Conservation (phyloP, 805 yeast species). For the Wickerhamiella domercqiae region DNA sequence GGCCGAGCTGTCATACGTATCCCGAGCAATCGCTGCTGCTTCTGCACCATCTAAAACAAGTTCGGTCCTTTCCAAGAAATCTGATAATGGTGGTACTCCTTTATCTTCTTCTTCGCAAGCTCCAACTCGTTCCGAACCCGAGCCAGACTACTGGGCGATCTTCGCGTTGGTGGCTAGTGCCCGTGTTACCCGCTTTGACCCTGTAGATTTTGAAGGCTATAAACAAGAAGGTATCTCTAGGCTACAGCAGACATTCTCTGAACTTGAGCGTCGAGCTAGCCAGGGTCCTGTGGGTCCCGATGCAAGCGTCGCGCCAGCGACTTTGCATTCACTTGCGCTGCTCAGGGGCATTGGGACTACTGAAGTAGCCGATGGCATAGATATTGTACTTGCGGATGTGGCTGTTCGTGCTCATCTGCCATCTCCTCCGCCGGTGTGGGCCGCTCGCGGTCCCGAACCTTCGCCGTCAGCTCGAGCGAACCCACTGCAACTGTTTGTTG, state of each 20-base stretch:
- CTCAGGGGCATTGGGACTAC: slow-evolving; percentile 16
- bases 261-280: slow-evolving; percentile 3
- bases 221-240: slow-evolving; percentile 21
- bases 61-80: too few species aligned
- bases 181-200: slow-evolving; percentile 2
- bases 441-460: slow-evolving; percentile 28
- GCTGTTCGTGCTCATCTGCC: slow-evolving; percentile 58
- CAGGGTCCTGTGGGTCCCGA: not conserved
- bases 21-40: not conserved
- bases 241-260: slow-evolving; percentile 27
- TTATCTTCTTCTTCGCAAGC: slow-evolving; percentile 1
- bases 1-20: slow-evolving; percentile 5
- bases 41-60: not conserved
- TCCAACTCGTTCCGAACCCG: not conserved
- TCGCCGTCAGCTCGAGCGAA: slow-evolving; percentile 32
- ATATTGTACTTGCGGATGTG: slow-evolving; percentile 34
- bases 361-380: slow-evolving; percentile 28
- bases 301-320: slow-evolving; percentile 24
- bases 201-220: slow-evolving; percentile 6
- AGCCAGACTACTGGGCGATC: slow-evolving; percentile 15
- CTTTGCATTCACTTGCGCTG: slow-evolving; percentile 39
- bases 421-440: slow-evolving; percentile 39
- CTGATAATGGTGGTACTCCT: not conserved
- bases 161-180: slow-evolving; percentile 18
- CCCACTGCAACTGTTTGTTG: slow-evolving; percentile 33